Conservation (phyloP, 176 grass and related monocot genomes). For the Oryza glumipatula region DNA sequence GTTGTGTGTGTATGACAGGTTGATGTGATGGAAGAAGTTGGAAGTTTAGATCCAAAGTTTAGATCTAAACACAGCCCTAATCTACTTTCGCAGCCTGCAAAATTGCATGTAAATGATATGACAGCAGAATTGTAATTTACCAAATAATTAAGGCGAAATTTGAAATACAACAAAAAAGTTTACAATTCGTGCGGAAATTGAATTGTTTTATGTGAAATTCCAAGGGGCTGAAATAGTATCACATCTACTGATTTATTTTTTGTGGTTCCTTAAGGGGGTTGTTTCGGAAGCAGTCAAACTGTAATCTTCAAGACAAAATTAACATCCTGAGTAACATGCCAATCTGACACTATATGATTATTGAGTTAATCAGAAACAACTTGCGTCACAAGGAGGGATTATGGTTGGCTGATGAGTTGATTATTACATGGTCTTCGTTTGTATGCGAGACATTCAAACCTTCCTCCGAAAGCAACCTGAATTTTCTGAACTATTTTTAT, state of each 20-base stretch:
- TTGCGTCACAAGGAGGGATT: conserved; percentile 48
- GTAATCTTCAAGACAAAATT: conserved; percentile 21
- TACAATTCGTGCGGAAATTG: background rate
- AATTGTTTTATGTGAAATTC: background rate
- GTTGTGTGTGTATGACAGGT: too few relatives aligned
- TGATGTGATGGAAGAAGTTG: too few relatives aligned
- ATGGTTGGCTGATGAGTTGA: conserved; percentile 45
- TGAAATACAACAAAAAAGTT: background rate
- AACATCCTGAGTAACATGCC: conserved; percentile 27
- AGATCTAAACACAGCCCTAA: too few relatives aligned
- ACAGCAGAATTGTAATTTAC: background rate
- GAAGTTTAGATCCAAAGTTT: too few relatives aligned
- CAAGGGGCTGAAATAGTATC: background rate
- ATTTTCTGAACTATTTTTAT: conserved; percentile 28
- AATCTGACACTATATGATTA: background rate
- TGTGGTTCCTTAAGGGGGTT: conserved; percentile 6
- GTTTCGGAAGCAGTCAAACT: conserved; percentile 43
- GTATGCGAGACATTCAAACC: conserved; percentile 46
- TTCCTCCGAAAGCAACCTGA: conserved; percentile 54
- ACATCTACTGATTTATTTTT: background rate
- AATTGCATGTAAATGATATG: background rate
- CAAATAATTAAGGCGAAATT: background rate
- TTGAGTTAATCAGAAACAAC: conserved; percentile 19
- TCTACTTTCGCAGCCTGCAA: background rate
- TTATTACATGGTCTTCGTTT: conserved; percentile 24